Conservation (phyloP, 768 basidiomycete species). For the Clavulina sp. region DNA sequence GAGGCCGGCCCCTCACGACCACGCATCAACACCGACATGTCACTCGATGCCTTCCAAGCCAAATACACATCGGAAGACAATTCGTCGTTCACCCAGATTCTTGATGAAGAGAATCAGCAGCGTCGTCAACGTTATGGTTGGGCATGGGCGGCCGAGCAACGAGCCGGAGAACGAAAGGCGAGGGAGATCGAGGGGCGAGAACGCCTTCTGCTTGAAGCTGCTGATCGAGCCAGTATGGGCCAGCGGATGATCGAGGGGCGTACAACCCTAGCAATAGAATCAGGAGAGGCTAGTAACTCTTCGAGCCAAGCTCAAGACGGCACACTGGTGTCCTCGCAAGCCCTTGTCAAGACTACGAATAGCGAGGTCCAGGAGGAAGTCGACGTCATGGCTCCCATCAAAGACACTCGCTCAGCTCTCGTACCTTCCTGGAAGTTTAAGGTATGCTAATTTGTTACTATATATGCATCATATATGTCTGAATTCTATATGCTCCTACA, state of each 20-base stretch:
- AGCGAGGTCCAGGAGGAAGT: constrained; percentile 6
- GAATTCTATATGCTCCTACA: constrained; percentile 18
- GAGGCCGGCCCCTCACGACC: constrained; percentile 12
- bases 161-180: constrained; percentile 48
- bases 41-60: constrained; percentile 76
- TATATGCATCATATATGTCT: constrained; percentile 3
- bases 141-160: constrained; percentile 87
- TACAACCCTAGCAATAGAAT: background rate
- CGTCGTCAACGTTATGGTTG: constrained; percentile 70
- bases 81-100: constrained; percentile 82
- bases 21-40: constrained; percentile 42
- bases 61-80: constrained; percentile 95
- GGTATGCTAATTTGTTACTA: constrained; percentile 22
- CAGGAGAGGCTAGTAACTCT: constrained; percentile 10
- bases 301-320: constrained; percentile 10
- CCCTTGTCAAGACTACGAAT: background rate
- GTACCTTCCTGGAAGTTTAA: constrained; percentile 77
- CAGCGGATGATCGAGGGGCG: background rate
- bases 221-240: background rate
- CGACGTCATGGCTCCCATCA: constrained; percentile 69
- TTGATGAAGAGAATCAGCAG: constrained; percentile 74
- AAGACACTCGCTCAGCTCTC: constrained; percentile 50
- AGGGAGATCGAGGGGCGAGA: constrained; percentile 53
- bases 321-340: constrained; percentile 3
- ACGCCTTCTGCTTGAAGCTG: constrained; percentile 51